phyloP scores from a whole-genome alignment of 2,329 filamentous ascomycete genomes.

The Fusarium napiforme region DNA sequence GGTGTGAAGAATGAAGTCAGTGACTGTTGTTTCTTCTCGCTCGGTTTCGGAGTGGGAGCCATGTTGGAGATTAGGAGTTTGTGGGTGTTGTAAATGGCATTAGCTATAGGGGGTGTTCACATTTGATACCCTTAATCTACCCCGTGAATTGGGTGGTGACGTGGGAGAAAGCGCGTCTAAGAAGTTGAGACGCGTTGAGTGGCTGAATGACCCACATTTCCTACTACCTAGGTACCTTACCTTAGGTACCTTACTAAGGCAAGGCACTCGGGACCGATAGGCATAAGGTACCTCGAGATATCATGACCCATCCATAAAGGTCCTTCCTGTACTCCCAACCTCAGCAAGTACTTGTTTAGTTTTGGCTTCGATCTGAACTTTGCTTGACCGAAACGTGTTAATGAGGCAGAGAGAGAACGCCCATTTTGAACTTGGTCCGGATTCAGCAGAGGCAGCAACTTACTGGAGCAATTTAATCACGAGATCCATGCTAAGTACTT shows the following conservation, averaged over 20 bases:
- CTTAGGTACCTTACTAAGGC: no score
- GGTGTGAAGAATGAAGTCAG: slow-evolving; percentile 88
- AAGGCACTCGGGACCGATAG: not conserved
- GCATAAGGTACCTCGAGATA: not conserved
- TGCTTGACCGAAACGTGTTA: not conserved
- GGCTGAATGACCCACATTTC: slow-evolving; percentile 35
- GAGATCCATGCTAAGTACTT: not conserved
- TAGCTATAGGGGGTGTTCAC: slow-evolving; percentile 16
- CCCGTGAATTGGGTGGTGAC: slow-evolving; percentile 33
- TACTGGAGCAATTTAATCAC: not conserved
- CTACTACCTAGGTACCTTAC: not conserved
- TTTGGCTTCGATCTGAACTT: not conserved
- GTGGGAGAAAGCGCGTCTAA: slow-evolving; percentile 40
- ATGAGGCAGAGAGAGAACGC: not conserved
- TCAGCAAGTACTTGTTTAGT: not conserved
- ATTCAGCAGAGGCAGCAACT: not conserved
- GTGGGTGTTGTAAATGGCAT: not conserved
- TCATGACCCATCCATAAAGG: not conserved
- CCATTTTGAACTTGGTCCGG: not conserved
- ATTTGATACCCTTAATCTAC: not conserved
- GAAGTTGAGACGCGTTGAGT: slow-evolving; percentile 45
- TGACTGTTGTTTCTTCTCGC: slow-evolving; percentile 77
- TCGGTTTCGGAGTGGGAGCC: slow-evolving; percentile 52
- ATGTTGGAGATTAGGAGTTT: slow-evolving; percentile 38
- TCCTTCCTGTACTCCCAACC: not conserved